Evolutionary conservation across 805 yeast species (phyloP).

Genomic region (Clavispora phyllophila): DNA sequence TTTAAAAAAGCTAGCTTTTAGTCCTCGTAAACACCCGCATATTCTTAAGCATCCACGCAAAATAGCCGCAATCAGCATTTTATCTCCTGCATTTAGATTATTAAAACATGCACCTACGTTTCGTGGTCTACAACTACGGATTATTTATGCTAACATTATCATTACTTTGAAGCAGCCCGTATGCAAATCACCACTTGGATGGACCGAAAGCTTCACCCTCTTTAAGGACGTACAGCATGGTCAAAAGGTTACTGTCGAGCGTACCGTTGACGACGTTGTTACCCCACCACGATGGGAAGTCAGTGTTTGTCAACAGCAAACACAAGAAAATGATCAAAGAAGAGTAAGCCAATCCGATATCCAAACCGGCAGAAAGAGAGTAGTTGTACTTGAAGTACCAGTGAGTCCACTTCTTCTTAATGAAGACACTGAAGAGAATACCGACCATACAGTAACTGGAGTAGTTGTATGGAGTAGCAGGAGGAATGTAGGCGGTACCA

Average conservation of each 20-base stretch:
- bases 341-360: slow-evolving; percentile 40
- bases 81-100: too few species aligned
- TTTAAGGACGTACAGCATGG: slow-evolving; percentile 22
- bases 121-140: neutral
- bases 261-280: slow-evolving; percentile 38
- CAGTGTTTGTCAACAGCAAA: slow-evolving; percentile 18
- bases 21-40: too few species aligned
- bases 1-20: too few species aligned
- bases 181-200: slow-evolving; percentile 34
- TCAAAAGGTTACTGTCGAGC: slow-evolving; percentile 32
- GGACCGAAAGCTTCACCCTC: slow-evolving; percentile 48
- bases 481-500: slow-evolving; percentile 61
- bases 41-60: too few species aligned
- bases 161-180: neutral
- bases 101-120: too few species aligned
- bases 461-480: slow-evolving; percentile 68
- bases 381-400: slow-evolving; percentile 44
- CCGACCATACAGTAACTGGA: slow-evolving; percentile 45
- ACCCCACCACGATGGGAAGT: slow-evolving; percentile 62
- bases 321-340: slow-evolving; percentile 36
- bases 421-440: slow-evolving; percentile 31
- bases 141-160: neutral
- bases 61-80: too few species aligned
- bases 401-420: slow-evolving; percentile 38
- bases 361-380: slow-evolving; percentile 42